Base-by-base conservation (phyloP, 371 early-diverging fungal genomes). In the Actinomucor elegans region DNA sequence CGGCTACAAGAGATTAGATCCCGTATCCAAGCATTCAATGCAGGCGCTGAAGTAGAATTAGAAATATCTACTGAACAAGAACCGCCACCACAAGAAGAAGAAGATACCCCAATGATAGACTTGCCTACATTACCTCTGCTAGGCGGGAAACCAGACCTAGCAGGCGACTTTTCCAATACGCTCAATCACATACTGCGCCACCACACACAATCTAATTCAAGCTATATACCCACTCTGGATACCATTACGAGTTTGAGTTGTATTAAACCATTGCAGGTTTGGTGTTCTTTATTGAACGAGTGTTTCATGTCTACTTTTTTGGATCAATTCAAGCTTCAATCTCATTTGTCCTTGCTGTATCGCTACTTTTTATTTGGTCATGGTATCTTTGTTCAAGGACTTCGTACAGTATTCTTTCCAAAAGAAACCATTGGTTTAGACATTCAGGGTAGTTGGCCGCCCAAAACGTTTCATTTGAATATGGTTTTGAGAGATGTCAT, bases 281-380 rank as follows among this genome's bases (percentile, higher is more conserved):
- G 75, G 55, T 67, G 69, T n/a, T 73, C 73, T 5, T 31, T 79
- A 15, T 52, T 82, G 3, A 74, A 75, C 43, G 70, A 69, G 11
- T 80, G 73, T 20, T 69, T 74, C 34, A 59, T 82, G 71, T 61
- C 69, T 6, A 65, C 71, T 8, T 79, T 77, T 49, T 61, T 77
- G 15, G 61, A 73, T 40, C 64, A 77, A 34, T 60, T 78, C 51
- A 64, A 73, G 34, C 63, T 78, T 20, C 44, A 73, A 53, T 71
- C 61, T 6, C 79, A 82, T 43, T 43, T 79, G 2, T 53, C 54
- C 1, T 28, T 69, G 23, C 61, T 80, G 20, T 62, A 67, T 23
- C 64, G 70, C 1, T 73, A 67, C 38, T 61, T 69, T 31, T 51
- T 82, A 18, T 65, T 79, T 44, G 68, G 69, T 4, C 71, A 78